Conservation (phyloP, 2,329 filamentous ascomycete genomes). For the Graphilbum fragrans region DNA sequence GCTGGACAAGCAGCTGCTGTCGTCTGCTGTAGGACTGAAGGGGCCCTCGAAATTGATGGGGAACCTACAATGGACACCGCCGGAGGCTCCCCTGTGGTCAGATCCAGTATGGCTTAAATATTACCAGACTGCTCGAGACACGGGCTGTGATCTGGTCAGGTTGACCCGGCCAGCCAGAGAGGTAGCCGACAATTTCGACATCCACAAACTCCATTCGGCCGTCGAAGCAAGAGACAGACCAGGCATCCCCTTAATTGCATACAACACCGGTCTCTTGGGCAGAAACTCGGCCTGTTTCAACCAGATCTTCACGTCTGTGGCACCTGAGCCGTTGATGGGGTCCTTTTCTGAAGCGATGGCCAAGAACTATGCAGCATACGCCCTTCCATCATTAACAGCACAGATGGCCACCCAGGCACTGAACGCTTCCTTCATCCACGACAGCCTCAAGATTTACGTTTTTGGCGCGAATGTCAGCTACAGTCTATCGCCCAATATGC, state of each 20-base stretch:
- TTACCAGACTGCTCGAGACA: slow-evolving; percentile 37
- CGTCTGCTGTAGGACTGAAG: no score
- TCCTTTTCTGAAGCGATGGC: no score
- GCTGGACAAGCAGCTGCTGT: slow-evolving; percentile 31
- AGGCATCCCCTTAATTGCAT: slow-evolving; percentile 34
- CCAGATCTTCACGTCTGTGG: slow-evolving; percentile 40
- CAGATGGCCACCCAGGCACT: slow-evolving; percentile 45
- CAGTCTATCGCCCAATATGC: slow-evolving; percentile 62
- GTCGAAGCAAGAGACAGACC: slow-evolving; percentile 27
- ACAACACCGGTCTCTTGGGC: slow-evolving; percentile 30
- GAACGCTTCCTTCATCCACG: slow-evolving; percentile 48
- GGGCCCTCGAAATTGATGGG: background rate
- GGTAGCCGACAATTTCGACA: slow-evolving; percentile 37
- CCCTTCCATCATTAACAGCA: slow-evolving; percentile 35
- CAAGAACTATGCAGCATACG: slow-evolving; percentile 12
- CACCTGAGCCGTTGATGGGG: no score
- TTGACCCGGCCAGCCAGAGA: slow-evolving; percentile 44
- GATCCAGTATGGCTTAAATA: slow-evolving; percentile 37
- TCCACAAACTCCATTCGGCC: slow-evolving; percentile 35
- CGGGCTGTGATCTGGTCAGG: slow-evolving; percentile 50
- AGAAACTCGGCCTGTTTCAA: slow-evolving; percentile 24
- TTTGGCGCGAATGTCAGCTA: slow-evolving; percentile 56
- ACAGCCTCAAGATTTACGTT: slow-evolving; percentile 56
- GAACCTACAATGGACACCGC: no score
- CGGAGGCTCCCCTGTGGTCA: no score